phyloP scores from a whole-genome alignment of 164 flowering plant species.

The Vitis rupestris region DNA sequence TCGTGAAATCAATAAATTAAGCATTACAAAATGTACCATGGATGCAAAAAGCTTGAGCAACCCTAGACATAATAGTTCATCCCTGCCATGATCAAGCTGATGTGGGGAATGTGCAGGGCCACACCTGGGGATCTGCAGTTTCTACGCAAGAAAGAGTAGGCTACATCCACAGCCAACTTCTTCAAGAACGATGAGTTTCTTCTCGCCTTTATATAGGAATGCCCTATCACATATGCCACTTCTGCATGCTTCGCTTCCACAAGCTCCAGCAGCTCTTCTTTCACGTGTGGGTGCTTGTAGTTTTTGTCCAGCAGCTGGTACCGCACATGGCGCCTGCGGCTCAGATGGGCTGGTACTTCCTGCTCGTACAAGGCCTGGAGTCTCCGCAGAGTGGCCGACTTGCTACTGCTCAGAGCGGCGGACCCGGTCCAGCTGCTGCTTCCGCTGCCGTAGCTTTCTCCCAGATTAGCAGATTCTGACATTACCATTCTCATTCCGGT shows the following conservation, averaged over 20 bases:
- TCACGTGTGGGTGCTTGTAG: slow-evolving; percentile 37
- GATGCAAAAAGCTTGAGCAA: too few relatives aligned
- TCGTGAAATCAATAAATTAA: too few relatives aligned
- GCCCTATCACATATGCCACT: slow-evolving; percentile 59
- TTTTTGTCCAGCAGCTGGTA: slow-evolving; percentile 36
- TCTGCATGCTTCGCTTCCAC: slow-evolving; percentile 65
- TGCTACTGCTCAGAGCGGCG: slow-evolving; percentile 33
- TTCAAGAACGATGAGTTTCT: slow-evolving; percentile 50
- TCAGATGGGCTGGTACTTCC: slow-evolving; percentile 34
- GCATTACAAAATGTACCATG: too few relatives aligned
- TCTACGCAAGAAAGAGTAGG: slow-evolving; percentile 58
- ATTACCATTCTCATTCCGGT: slow-evolving; percentile 40
- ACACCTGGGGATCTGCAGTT: slow-evolving; percentile 68
- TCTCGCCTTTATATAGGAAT: slow-evolving; percentile 58
- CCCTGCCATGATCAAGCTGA: slow-evolving; percentile 68
- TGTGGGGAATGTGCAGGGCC: slow-evolving; percentile 62
- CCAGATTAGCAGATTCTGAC: slow-evolving; percentile 18
- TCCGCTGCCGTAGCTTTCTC: slow-evolving; percentile 13
- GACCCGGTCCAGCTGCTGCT: slow-evolving; percentile 10
- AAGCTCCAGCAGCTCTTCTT: slow-evolving; percentile 59
- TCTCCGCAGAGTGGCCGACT: slow-evolving; percentile 37
- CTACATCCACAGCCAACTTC: slow-evolving; percentile 50
- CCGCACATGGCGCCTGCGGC: slow-evolving; percentile 26
- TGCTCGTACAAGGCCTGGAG: slow-evolving; percentile 41
- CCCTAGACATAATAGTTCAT: slow-evolving; percentile 45